Base-by-base conservation (phyloP, 257 asterid species). In the Solanum chmielewskii region DNA sequence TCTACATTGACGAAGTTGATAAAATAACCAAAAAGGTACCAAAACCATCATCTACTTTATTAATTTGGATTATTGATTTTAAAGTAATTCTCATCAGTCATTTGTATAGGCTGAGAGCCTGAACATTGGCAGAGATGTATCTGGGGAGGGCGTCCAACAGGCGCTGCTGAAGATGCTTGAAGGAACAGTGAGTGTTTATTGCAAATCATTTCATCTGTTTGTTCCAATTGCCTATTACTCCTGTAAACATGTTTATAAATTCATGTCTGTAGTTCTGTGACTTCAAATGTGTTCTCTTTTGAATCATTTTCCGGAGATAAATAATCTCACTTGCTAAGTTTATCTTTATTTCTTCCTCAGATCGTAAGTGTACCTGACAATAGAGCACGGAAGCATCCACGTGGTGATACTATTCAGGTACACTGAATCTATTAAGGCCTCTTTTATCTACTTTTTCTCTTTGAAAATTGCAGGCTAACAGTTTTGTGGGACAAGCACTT, bases 131-230 rank as follows among this genome's bases (percentile, higher is more conserved):
- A 94, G 98, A 93, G 99, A 96, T 94, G 98, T 96, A 69, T 91
- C 97, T 83, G 99, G 99, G 74, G 98, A 96, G 90, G 99, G 99
- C 84, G 99, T 96, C 90, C 99, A 96, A 89, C 98, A 96, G 87
- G 97, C 98, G 25, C 92, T 96, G 80, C 94, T 96, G 85, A 96
- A 96, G 91, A 96, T 96, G 96, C 95, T 96, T 87, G 99, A 96
- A 91, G 99, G 99, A 94, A 93, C 97, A 87, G 99, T 96, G 88
- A 93, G 98, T 94, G 87, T 87, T 75, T 74, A 68, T 68, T 87
- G 42, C 85, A 75, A 81, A 70, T 62, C 33, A 59, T 78, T n/a
- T 87, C 82, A 33, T 80, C 47, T 39, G 85, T 29, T 84, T 23
- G 78, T 47, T 66, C 76, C 59, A 45, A 87, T 71, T 69, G n/a